Evolutionary conservation across 2,329 filamentous ascomycete species (phyloP), one percentile per base, ranked within the genome.

Genomic region (Alternaria sp.): DNA sequence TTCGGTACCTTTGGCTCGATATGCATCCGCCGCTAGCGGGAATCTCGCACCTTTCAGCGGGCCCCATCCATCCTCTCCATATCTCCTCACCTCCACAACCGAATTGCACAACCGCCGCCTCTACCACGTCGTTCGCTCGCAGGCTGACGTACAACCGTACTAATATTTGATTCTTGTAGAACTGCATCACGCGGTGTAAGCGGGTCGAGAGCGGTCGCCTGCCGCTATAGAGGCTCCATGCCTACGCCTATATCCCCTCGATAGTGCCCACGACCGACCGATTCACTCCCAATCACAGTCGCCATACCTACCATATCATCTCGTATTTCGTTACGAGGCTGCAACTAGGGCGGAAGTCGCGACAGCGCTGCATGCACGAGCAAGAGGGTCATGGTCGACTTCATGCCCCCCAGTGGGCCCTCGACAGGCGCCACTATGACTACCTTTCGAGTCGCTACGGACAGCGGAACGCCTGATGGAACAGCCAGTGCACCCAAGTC

Each of bases 361-460:
- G 56, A 60, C 51, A 57, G 64, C 62, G 63, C 66, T 62, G 67
- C 61, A 67, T 70, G 70, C 65, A 73, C 67, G 62, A 67, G 63
- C 64, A 60, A 62, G 61, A 61, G 62, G 61, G 63, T 52, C 64
- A 79, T 79, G 77, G 76, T 72, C 70, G 77, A 79, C 68, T 72
- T 74, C 62, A 68, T 75, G 59, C 70, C 75, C 52, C 65, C 67
- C 26, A 63, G 68, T 55, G 77, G 74, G 41, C 71, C 73, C 32
- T 62, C 71, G 20, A 70, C 67, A 41, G 75, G 75, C 64, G 70
- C 75, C 57, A 76, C 75, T 43, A 75, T 77, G 68, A 71, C 74
- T 44, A 77, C 75, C 41, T 78, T 79, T 61, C 74, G 77, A 66
- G 72, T 78, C 64, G 75, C 75, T 41, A 72, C 70, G 49, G 69